Conservation (phyloP, 495 filamentous ascomycete genomes). For the Penicillium dipodomyicola region DNA sequence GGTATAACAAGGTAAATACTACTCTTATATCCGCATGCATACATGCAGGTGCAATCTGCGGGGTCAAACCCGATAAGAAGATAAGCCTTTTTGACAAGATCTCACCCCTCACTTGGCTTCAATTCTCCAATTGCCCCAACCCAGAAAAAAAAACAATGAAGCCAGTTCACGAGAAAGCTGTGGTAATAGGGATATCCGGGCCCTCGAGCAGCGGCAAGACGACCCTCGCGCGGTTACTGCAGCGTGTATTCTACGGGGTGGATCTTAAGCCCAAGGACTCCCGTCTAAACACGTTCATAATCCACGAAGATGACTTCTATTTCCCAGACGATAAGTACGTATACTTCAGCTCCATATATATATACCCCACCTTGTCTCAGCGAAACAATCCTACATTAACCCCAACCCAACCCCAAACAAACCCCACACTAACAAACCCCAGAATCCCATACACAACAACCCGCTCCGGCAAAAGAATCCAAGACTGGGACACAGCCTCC, state of each 20-base stretch:
- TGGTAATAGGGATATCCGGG: constrained; percentile 72
- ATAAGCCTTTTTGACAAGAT: not conserved
- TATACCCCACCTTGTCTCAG: no score
- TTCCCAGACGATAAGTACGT: constrained; percentile 65
- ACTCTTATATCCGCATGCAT: no score
- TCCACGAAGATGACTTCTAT: constrained; percentile 95
- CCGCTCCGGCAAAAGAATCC: constrained; percentile 48
- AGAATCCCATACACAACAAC: constrained; percentile 53
- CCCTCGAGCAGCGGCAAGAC: constrained; percentile 79
- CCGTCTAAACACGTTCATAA: constrained; percentile 59
- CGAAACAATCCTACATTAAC: not conserved
- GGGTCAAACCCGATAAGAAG: not conserved
- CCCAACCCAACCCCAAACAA: not conserved
- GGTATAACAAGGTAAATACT: no score
- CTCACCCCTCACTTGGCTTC: not conserved
- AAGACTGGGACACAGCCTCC: constrained; percentile 85
- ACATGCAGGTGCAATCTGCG: no score
- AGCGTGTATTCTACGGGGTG: constrained; percentile 57
- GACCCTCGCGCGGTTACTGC: constrained; percentile 70
- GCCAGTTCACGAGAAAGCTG: constrained; percentile 24
- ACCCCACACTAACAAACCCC: not conserved
- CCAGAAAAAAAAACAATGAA: not conserved
- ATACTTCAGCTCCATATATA: not conserved
- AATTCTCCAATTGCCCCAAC: constrained; percentile 4
- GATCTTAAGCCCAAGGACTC: not conserved